Evolutionary conservation across 106 monocot genomes (phyloP).

Genomic region (Dendrobium catenatum): DNA sequence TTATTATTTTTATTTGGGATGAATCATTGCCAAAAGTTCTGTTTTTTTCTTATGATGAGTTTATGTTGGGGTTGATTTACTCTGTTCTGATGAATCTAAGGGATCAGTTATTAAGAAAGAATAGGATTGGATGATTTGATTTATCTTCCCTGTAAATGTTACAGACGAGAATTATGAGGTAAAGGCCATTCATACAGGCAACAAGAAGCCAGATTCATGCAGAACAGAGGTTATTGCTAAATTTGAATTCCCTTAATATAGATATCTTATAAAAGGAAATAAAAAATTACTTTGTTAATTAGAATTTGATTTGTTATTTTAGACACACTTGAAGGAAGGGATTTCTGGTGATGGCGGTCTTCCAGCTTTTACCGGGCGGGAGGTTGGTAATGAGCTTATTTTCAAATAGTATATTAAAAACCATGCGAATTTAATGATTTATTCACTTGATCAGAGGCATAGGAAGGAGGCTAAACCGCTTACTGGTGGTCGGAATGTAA

Average conservation of each 20-base stretch:
- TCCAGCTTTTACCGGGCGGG: not conserved
- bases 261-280: not conserved
- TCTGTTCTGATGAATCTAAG: not conserved
- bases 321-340: not conserved
- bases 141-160: not conserved
- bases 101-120: not conserved
- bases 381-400: not conserved
- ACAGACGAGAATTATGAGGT: not conserved
- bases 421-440: not conserved
- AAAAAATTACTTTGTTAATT: not conserved
- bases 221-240: not conserved
- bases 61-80: not conserved
- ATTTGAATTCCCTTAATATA: not conserved
- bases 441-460: constrained; percentile 2
- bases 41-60: too few species aligned
- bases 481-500: not conserved
- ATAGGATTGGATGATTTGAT: not conserved
- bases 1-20: too few species aligned
- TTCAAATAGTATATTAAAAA: not conserved
- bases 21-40: too few species aligned
- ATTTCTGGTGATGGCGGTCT: not conserved
- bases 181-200: not conserved
- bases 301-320: not conserved
- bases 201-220: not conserved
- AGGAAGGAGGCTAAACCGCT: not conserved